phyloP scores from a whole-genome alignment of 306 rosid species.

The Rosa lucieae region DNA sequence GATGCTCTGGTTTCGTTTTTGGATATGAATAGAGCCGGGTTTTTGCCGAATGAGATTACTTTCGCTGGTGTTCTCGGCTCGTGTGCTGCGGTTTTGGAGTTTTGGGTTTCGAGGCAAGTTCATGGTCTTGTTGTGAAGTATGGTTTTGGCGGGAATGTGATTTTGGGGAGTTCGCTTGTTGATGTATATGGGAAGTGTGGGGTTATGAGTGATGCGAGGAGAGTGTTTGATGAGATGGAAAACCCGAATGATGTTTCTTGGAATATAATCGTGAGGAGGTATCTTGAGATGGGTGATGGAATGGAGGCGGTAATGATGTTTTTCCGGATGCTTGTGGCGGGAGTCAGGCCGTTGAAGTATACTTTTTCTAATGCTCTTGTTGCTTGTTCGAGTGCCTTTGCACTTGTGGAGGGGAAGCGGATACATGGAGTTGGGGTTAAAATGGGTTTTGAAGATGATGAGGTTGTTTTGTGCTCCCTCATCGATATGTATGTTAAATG shows the following conservation, averaged over 20 bases:
- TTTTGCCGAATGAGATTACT: slow-evolving; percentile 42
- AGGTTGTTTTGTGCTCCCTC: slow-evolving; percentile 56
- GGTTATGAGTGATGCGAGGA: slow-evolving; percentile 49
- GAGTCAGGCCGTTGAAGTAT: slow-evolving; percentile 50
- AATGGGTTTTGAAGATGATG: slow-evolving; percentile 46
- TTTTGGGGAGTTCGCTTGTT: slow-evolving; percentile 66
- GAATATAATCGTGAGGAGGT: slow-evolving; percentile 76
- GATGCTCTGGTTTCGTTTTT: slow-evolving; percentile 39
- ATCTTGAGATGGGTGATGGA: slow-evolving; percentile 58
- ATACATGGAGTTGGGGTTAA: slow-evolving; percentile 61
- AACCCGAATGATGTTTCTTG: slow-evolving; percentile 63
- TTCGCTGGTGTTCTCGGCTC: slow-evolving; percentile 59
- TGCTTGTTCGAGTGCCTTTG: slow-evolving; percentile 51
- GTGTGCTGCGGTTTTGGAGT: slow-evolving; percentile 42
- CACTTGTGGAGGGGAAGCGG: slow-evolving; percentile 59
- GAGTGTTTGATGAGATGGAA: slow-evolving; percentile 58
- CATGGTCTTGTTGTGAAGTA: slow-evolving; percentile 48
- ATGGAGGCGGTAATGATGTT: slow-evolving; percentile 53
- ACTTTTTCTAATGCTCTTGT: slow-evolving; percentile 61
- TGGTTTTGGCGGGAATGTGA: slow-evolving; percentile 54
- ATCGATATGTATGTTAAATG: slow-evolving; percentile 64
- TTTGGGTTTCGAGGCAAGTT: slow-evolving; percentile 45
- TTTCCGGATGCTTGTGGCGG: slow-evolving; percentile 40
- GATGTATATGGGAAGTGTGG: slow-evolving; percentile 66
- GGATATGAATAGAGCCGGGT: slow-evolving; percentile 40